Base-by-base conservation (phyloP, 768 basidiomycete genomes). In the Dictyophora rubrovolvata region DNA sequence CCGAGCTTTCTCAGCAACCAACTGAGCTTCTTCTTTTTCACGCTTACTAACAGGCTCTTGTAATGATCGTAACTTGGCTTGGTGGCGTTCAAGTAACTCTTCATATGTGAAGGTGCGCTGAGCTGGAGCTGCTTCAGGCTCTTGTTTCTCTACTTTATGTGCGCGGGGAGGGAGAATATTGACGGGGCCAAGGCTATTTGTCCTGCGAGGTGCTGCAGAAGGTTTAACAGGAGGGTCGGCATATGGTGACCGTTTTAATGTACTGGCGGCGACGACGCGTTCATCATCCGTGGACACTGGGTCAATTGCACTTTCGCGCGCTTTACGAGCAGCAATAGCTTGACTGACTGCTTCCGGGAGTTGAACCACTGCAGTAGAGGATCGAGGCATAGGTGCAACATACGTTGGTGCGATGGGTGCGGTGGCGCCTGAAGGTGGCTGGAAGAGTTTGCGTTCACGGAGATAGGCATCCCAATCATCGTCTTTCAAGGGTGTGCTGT, bases 401-500 rank as follows among this genome's bases (percentile, higher is more conserved):
- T 79, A 74, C 8, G 80, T 79, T n/a, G 85, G 82, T 6, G 77
- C 72, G 65, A 93, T 91, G 1, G 90, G 89, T n/a, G 83, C 77
- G 16, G 89, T 81, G 48, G 89, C 79, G 7, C 90, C 89, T 18
- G 84, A 79, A 10, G 90, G 89, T 48, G 91, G 90, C 65, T 89
- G 87, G 61, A 93, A 71, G 16, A 96, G 76, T 67, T 87, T 90
- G 57, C 93, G 81, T 53, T 94, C 89, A 49, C 83, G 83, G 53
- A 93, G 79, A 69, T 96, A 95, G 48, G 79, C 72, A 62, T 94
- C 87, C 93, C 93, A 96, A 63, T 88, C 85, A n/a, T 81, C 77
- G 48, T 87, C 83, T 53, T 79, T 80, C 46, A 87, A 70, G n/a
- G 87, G 87, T 5, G 77, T 84, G 64, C 86, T 89, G 0, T 82